Base-by-base conservation (phyloP, 2,329 filamentous ascomycete species). In the Myriosclerotinia scirpicola region DNA sequence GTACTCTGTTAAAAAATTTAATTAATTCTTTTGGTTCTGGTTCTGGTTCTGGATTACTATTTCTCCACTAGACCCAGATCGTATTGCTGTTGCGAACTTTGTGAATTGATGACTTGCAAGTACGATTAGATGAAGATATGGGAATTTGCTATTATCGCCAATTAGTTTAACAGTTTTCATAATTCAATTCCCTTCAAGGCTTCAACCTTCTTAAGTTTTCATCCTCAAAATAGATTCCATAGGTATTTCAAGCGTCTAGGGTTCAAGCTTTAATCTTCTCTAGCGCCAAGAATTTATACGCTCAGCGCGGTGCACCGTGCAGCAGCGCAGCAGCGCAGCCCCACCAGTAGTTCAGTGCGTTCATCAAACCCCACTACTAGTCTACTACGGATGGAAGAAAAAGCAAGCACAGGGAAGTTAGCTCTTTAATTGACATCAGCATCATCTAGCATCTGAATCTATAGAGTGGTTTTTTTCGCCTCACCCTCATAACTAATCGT, bases 251-350 rank as follows among this genome's bases (percentile, higher is more conserved):
- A 52, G 65, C 59, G 65, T 56, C 58, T 56, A 64, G 65, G 59
- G 65, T 55, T 66, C 38, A 54, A 46, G 55, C 55, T 61, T 61
- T 38, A 44, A 17, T 66, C 20, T 22, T 46, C 44, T 55, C 26
- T 34, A 22, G 30, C 44, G 65, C 59, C 52, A 64, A 66, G 65
- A 22, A 55, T 64, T 66, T 66, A 66, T 66, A 66, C 65, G 65
- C 65, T 65, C 64, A 61, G 64, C 64, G 55, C 64, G 64, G 55
- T 60, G 64, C 64, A 66, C 64, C 55, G 55, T 60, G 64, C 64
- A 66, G 48, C 55, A 42, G 26, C 55, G 64, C 64, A 66, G 48
- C 55, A 42, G 26, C 55, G 44, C 30, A 30, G 60, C 40, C 38
- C 64, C 50, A 55, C 59, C 52, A 55, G 26, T 38, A 46, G 40